Evolutionary conservation across 176 grass and related monocot species (phyloP).

Genomic region (Rhynchospora pubera): DNA sequence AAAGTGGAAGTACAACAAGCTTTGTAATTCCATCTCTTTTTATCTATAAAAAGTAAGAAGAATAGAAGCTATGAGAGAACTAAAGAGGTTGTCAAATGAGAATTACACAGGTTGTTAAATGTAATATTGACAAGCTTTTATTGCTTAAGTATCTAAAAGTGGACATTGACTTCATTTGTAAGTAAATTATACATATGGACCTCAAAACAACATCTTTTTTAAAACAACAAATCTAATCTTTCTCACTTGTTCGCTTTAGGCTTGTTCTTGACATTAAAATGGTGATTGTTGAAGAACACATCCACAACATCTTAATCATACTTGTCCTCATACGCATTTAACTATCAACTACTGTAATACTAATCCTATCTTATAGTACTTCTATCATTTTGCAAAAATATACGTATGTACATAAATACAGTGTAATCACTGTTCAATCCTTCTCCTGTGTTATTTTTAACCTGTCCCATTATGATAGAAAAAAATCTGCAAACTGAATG

Average conservation of each 20-base stretch:
- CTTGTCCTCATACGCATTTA: too few species aligned
- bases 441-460: background rate
- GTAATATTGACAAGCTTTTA: background rate
- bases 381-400: too few species aligned
- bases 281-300: too few species aligned
- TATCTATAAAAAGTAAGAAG: slow-evolving; percentile 48
- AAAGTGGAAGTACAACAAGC: slow-evolving; percentile 96
- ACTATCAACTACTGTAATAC: too few species aligned
- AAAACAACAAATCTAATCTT: too few species aligned
- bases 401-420: too few species aligned
- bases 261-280: too few species aligned
- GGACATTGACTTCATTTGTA: background rate
- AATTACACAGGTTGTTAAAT: background rate
- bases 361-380: too few species aligned
- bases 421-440: too few species aligned
- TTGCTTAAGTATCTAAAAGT: background rate
- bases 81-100: background rate
- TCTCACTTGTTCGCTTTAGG: too few species aligned
- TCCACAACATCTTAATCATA: too few species aligned
- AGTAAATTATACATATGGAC: background rate
- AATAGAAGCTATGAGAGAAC: slow-evolving; percentile 1
- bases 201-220: background rate
- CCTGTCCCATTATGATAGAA: background rate
- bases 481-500: background rate
- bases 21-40: slow-evolving; percentile 94